phyloP scores from a whole-genome alignment of 2,329 filamentous ascomycete genomes.

The Neocucurbitaria cava region DNA sequence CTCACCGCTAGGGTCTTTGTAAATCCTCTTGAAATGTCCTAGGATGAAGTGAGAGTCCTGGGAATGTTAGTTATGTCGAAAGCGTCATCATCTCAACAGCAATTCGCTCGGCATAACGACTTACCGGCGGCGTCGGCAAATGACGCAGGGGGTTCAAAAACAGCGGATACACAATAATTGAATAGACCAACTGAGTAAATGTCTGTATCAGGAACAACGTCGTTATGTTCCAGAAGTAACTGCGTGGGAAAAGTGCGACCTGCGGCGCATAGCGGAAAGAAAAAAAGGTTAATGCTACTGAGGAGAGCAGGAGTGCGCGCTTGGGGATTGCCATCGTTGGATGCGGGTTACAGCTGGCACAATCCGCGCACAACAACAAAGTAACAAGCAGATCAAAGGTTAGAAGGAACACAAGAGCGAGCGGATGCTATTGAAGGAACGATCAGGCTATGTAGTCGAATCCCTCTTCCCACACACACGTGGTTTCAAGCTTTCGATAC shows the following conservation, averaged over 20 bases:
- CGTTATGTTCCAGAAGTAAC: constrained; percentile 49
- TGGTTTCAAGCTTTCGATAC: constrained; percentile 14
- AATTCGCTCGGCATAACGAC: constrained; percentile 23
- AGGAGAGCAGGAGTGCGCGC: constrained; percentile 30
- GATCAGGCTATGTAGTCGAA: background rate
- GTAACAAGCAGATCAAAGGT: background rate
- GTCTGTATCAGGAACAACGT: constrained; percentile 51
- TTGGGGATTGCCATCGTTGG: constrained; percentile 39
- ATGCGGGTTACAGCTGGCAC: background rate
- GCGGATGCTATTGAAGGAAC: background rate
- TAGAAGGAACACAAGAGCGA: background rate
- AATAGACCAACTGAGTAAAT: constrained; percentile 48
- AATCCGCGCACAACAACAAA: no score
- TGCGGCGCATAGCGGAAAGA: constrained; percentile 43
- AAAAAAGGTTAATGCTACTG: constrained; percentile 36
- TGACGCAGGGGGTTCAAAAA: constrained; percentile 65
- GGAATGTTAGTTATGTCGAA: no score
- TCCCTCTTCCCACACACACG: constrained; percentile 9
- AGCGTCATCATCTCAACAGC: background rate
- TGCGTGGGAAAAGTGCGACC: constrained; percentile 33
- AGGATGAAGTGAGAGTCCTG: constrained; percentile 45
- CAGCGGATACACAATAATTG: constrained; percentile 62
- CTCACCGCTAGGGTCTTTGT: constrained; percentile 52
- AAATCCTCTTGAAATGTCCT: constrained; percentile 53
- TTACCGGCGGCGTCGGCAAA: constrained; percentile 61